A percentile compares a stretch with the other conserved stretches of the same genome.
Conservation (phyloP, 2,329 filamentous ascomycete genomes). For the Cladosporium sp. region DNA sequence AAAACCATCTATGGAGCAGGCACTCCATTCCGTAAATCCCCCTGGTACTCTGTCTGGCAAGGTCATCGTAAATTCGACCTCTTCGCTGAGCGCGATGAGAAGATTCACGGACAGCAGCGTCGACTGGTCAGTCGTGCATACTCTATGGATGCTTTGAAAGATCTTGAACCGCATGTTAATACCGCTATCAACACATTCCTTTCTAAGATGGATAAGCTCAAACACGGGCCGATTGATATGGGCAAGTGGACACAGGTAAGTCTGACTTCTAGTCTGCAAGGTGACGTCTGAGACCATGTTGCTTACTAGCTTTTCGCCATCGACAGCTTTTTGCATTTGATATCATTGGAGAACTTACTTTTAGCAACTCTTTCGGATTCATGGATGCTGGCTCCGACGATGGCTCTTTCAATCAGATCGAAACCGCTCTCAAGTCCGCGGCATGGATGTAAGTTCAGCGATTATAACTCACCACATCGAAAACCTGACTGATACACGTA, state of each 20-base stretch:
- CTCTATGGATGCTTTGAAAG: constrained; percentile 40
- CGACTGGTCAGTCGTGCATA: constrained; percentile 40
- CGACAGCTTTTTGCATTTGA: constrained; percentile 56
- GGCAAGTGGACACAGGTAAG: constrained; percentile 44
- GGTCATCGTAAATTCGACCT: constrained; percentile 42
- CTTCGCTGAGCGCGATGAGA: constrained; percentile 41
- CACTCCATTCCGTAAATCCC: constrained; percentile 43
- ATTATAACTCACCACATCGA: too few relatives aligned
- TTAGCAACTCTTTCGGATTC: constrained; percentile 55
- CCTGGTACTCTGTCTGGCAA: constrained; percentile 45
- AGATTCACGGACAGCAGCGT: constrained; percentile 38
- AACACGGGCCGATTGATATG: constrained; percentile 48
- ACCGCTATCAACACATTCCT: constrained; percentile 39
- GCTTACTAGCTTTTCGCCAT: not conserved
- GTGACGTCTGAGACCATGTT: not conserved
- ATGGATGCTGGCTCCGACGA: constrained; percentile 43
- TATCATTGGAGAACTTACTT: constrained; percentile 55
- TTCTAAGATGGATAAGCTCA: constrained; percentile 33
- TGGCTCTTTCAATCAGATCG: constrained; percentile 17
- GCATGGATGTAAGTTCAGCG: constrained; percentile 24
- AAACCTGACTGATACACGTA: not conserved
- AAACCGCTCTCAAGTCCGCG: constrained; percentile 28
- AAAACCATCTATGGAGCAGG: constrained; percentile 40
- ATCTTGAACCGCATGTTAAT: constrained; percentile 44
- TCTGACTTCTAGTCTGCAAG: not conserved